A percentile compares a stretch with the other conserved stretches of the same genome.
phyloP scores from a whole-genome alignment of 2,329 filamentous ascomycete genomes.

The Cryphonectria japonica region DNA sequence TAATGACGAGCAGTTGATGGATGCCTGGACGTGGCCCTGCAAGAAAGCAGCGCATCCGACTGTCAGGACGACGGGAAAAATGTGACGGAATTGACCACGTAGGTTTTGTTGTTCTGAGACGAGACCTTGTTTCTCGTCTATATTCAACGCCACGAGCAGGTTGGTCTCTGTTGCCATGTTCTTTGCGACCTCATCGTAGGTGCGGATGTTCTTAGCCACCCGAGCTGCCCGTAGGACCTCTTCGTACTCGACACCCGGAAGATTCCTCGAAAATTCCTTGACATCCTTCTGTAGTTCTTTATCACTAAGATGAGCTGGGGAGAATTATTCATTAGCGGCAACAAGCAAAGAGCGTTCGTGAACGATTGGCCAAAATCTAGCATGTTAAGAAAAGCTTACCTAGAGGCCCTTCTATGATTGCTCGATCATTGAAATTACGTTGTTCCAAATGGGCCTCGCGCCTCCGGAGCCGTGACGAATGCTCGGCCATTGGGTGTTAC shows the following conservation, averaged over 20 bases:
- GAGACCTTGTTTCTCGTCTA: slow-evolving; percentile 44
- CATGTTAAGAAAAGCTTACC: background rate
- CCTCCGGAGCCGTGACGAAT: background rate
- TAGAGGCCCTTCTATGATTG: slow-evolving; percentile 24
- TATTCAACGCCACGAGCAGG: slow-evolving; percentile 39
- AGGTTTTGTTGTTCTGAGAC: slow-evolving; percentile 43
- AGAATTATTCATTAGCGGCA: slow-evolving; percentile 28
- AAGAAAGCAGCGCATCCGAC: slow-evolving; percentile 50
- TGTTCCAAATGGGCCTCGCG: slow-evolving; percentile 14
- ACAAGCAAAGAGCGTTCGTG: background rate
- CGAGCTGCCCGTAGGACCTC: slow-evolving; percentile 44
- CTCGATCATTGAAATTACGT: slow-evolving; percentile 21
- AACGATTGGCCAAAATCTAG: background rate
- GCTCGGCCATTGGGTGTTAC: background rate
- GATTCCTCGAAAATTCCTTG: slow-evolving; percentile 36
- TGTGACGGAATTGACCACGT: slow-evolving; percentile 43
- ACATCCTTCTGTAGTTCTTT: slow-evolving; percentile 44
- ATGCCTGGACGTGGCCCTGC: slow-evolving; percentile 50
- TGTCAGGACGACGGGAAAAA: slow-evolving; percentile 46
- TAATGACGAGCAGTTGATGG: slow-evolving; percentile 47
- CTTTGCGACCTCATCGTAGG: slow-evolving; percentile 44
- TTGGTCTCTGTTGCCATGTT: slow-evolving; percentile 31
- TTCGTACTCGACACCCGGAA: slow-evolving; percentile 37
- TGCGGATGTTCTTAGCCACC: slow-evolving; percentile 45
- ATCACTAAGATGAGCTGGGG: slow-evolving; percentile 43